phyloP scores from a whole-genome alignment of 768 basidiomycete species.

The Boletus vermiculosoides region DNA sequence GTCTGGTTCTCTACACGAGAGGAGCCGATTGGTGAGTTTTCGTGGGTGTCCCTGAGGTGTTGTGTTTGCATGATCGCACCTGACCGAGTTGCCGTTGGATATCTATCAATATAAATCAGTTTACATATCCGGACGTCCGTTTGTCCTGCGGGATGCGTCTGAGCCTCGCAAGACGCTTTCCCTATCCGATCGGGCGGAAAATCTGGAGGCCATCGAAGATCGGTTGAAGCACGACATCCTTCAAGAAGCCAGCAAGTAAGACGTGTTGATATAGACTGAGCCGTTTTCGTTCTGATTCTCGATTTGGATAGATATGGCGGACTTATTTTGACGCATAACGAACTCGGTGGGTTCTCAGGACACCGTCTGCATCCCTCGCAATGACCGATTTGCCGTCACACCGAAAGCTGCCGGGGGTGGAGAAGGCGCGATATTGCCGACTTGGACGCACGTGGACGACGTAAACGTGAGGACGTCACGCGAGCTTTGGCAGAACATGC shows the following conservation, averaged over 20 bases:
- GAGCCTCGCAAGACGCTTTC: conserved; percentile 76
- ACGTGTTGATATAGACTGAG: not conserved
- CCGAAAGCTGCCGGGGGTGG: conserved; percentile 53
- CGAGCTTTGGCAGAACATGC: conserved; percentile 83
- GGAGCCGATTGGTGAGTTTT: conserved; percentile 79
- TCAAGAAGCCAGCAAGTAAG: conserved; percentile 71
- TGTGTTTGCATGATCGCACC: not conserved
- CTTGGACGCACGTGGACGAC: conserved; percentile 89
- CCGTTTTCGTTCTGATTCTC: conserved; percentile 6
- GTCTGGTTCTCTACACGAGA: conserved; percentile 98
- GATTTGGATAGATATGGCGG: conserved; percentile 71
- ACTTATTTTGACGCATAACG: conserved; percentile 89
- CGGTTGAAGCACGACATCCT: conserved; percentile 91
- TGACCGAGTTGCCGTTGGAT: conserved; percentile 3
- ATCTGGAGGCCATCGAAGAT: conserved; percentile 88
- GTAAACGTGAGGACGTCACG: conserved; percentile 81
- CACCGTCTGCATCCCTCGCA: not conserved
- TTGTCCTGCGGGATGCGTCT: conserved; percentile 85
- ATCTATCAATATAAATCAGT: conserved; percentile 38
- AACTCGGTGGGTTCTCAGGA: conserved; percentile 57
- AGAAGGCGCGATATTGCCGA: conserved; percentile 81
- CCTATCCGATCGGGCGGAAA: conserved; percentile 90
- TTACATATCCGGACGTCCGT: conserved; percentile 89
- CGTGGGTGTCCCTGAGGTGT: not conserved
- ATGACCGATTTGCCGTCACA: conserved; percentile 4